A percentile compares a stretch with the other conserved stretches of the same genome.
Conservation (phyloP, 352 stramenopile genomes). For the Pythium sp. region DNA sequence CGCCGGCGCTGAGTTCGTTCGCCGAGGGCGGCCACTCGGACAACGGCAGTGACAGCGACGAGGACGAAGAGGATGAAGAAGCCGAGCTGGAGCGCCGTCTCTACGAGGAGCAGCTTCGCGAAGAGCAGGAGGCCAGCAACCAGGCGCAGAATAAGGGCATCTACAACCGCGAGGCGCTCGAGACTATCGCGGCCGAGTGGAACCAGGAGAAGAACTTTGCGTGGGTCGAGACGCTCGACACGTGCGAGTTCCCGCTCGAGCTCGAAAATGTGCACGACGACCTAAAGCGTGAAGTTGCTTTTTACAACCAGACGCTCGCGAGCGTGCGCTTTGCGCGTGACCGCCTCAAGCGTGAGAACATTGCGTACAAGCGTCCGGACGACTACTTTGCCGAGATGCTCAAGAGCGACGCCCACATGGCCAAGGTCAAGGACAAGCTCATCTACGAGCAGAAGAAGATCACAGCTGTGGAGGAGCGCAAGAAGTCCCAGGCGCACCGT, state of each 20-base stretch:
- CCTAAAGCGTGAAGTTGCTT: constrained; percentile 91
- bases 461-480: constrained; percentile 95
- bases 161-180: constrained; percentile 74
- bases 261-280: constrained; percentile 85
- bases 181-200: constrained; percentile 58
- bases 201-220: constrained; percentile 42
- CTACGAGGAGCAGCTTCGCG: constrained; percentile 62
- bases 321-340: constrained; percentile 72
- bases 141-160: constrained; percentile 50
- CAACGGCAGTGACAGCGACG: constrained; percentile 30
- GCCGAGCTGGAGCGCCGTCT: constrained; percentile 72
- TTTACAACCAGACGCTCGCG: constrained; percentile 94
- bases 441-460: constrained; percentile 99
- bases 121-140: constrained; percentile 34
- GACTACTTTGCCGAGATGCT: constrained; percentile 99
- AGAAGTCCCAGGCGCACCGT: constrained; percentile 96
- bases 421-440: constrained; percentile 97
- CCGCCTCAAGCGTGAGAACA: constrained; percentile 50
- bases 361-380: constrained; percentile 92
- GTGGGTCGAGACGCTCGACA: constrained; percentile 84
- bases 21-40: constrained; percentile 13
- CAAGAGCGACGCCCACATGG: constrained; percentile 97
- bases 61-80: constrained; percentile 60
- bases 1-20: constrained; percentile 64
- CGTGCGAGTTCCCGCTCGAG: constrained; percentile 52